Evolutionary conservation across 2,329 filamentous ascomycete genomes (phyloP).

Genomic region (Phialocephala subalpina): DNA sequence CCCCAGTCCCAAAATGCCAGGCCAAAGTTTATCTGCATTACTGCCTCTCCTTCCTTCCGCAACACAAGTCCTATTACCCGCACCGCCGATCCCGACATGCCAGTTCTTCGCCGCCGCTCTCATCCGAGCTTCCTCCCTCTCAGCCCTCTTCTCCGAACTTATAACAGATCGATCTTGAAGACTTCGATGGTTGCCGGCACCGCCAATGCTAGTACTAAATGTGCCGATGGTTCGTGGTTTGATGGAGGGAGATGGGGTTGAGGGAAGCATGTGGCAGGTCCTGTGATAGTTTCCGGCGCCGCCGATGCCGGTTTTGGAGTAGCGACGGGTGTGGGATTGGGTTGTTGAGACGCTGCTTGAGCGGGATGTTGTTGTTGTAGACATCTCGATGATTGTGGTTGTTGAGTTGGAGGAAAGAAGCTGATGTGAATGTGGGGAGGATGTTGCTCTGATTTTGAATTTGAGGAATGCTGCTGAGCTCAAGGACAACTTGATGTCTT

Average conservation of each 20-base stretch:
- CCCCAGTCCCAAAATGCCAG: background rate
- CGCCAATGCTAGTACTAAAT: constrained; percentile 28
- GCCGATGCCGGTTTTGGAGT: constrained; percentile 29
- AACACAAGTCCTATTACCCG: constrained; percentile 32
- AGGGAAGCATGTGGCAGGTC: background rate
- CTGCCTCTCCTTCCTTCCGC: background rate
- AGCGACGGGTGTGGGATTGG: constrained; percentile 11
- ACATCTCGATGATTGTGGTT: constrained; percentile 10
- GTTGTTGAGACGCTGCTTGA: constrained; percentile 3
- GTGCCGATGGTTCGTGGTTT: constrained; percentile 11
- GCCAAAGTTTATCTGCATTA: background rate
- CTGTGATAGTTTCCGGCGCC: constrained; percentile 28
- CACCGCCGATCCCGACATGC: constrained; percentile 35
- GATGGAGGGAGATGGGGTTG: background rate
- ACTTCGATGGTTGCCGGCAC: constrained; percentile 24
- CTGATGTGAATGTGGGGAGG: background rate
- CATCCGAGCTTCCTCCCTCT: background rate
- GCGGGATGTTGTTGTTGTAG: constrained; percentile 10
- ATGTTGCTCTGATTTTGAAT: background rate
- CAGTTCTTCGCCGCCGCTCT: background rate
- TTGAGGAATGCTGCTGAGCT: background rate
- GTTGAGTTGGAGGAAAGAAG: background rate
- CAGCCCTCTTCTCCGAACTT: constrained; percentile 1
- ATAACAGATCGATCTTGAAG: constrained; percentile 23
- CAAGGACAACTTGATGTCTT: background rate